Base-by-base conservation (phyloP, 352 stramenopile species). In the Pythium insidiosum region DNA sequence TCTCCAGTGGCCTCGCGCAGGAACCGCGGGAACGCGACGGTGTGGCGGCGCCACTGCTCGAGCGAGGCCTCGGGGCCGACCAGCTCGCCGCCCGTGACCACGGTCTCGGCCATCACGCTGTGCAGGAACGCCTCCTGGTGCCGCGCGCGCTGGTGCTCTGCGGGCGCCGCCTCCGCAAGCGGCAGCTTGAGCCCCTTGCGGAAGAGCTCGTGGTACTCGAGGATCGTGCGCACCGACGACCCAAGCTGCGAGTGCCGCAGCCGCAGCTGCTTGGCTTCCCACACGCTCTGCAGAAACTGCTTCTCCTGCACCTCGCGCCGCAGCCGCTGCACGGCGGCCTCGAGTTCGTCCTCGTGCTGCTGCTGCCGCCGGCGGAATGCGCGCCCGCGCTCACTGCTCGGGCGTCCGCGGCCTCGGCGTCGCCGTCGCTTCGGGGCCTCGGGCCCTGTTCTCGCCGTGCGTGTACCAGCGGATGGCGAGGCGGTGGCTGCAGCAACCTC, bases 321-420 rank as follows among this genome's bases (percentile, higher is more conserved):
- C 12, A 55, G 18, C 23, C 6, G 16, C 1, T 2, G 18, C 7
- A 55, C 39, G 5, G 11, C 6, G 10, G 19, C 3, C 30, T 48
- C 38, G 15, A 55, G 22, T 22, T 16, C 16, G 16, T 20, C 21
- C 5, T 41, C 15, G 15, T 21, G 34, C 4, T 35, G 29, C 5
- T 13, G 38, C 56, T 66, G 15, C 15, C 44, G 51, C 26, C 23
- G 19, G 15, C 50, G 43, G 33, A 60, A 60, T 15, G 36, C 44
- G 16, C 35, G 39, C 19, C 44, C 44, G 11, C 52, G 52, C 35
- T 60, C 44, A 31, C 44, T 60, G 40, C 43, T 58, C 11, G 48
- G 44, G 11, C 20, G 15, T 19, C 19, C 2, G 3, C 20, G 30
- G 11, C 18, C 6, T 25, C 36, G 36, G 1, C 5, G n/a, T 25